Percentiles rank a stretch among this genome's conserved stretches.
phyloP scores from a whole-genome alignment of 805 yeast species.

The Candida xyloterini region DNA sequence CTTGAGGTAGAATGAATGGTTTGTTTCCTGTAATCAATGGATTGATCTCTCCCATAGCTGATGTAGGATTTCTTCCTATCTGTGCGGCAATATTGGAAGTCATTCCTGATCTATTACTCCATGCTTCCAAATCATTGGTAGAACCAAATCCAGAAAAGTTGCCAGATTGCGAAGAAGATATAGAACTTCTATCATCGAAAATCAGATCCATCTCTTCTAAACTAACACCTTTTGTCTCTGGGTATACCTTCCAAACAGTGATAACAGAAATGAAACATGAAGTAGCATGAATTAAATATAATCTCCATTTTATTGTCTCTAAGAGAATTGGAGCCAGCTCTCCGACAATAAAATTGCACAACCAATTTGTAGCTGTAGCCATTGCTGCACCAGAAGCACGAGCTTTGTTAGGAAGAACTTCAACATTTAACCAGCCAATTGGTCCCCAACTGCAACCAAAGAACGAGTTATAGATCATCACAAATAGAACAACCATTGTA shows the following conservation, averaged over 20 bases:
- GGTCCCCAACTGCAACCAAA: slow-evolving; percentile 96
- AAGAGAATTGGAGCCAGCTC: slow-evolving; percentile 86
- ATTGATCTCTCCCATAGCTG: slow-evolving; percentile 8
- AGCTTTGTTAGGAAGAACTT: slow-evolving; percentile 78
- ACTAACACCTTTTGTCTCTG: slow-evolving; percentile 87
- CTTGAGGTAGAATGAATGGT: slow-evolving; percentile 27
- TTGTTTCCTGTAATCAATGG: slow-evolving; percentile 14
- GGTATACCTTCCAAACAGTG: slow-evolving; percentile 70
- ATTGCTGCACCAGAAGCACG: slow-evolving; percentile 89
- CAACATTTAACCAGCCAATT: slow-evolving; percentile 84
- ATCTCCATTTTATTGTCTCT: slow-evolving; percentile 71
- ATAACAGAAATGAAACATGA: slow-evolving; percentile 73
- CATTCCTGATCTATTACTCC: slow-evolving; percentile 15
- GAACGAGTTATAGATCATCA: slow-evolving; percentile 74
- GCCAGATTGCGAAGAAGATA: slow-evolving; percentile 21
- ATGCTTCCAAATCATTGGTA: slow-evolving; percentile 20
- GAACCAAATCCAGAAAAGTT: slow-evolving; percentile 16
- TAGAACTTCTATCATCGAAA: slow-evolving; percentile 61
- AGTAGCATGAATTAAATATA: slow-evolving; percentile 77
- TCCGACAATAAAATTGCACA: slow-evolving; percentile 88
- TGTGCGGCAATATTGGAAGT: slow-evolving; percentile 18
- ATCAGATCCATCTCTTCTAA: slow-evolving; percentile 91
- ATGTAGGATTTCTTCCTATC: slow-evolving; percentile 26
- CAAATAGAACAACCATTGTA: slow-evolving; percentile 67
- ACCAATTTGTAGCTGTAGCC: slow-evolving; percentile 92